Base-by-base conservation (phyloP, 129 eudicot genomes). In the Pittosporum tobira region DNA sequence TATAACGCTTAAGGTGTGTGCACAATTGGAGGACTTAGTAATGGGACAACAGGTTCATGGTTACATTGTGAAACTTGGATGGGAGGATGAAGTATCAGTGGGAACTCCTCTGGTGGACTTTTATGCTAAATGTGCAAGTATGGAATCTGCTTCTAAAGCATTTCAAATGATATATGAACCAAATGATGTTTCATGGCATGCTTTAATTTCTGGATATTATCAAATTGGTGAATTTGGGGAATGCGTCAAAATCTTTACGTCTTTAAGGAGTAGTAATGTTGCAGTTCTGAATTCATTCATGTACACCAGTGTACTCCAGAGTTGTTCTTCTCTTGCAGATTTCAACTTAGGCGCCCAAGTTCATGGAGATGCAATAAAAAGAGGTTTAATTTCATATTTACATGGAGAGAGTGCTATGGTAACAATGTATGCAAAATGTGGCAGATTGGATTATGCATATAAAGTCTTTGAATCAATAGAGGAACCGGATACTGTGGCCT, bases 181-280 rank as follows among this genome's bases (percentile, higher is more conserved):
- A 15, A 78, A 78, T 65, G 71, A 71, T 55, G 77, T 64, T 59
- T 51, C 83, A 22, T 73, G 83, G 83, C 74, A 75, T 78, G 79
- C 79, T 43, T 25, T 78, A 44, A 53, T 73, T 25, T 64, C 79
- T 4, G 76, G 83, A 3, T 78, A 78, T 49, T 59, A 65, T 3
- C 83, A 61, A 57, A 60, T 44, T 10, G 71, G 73, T 47, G 79
- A 73, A 36, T 68, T 64, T 53, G 73, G 60, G 16, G 57, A 73
- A 42, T 72, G 79, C 34, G 22, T 68, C 36, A 54, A 64, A 49
- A 20, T 65, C 48, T 77, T 77, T 29, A 73, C 65, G 52, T 59
- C 62, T 38, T 55, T 77, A 13, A 52, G 59, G 37, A 72, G 77
- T 46, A 68, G 63, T 51, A 42, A 25, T 45, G 65, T 51, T 42